Base-by-base conservation (phyloP, 2,329 filamentous ascomycete genomes). In the Kalmusia sp. region DNA sequence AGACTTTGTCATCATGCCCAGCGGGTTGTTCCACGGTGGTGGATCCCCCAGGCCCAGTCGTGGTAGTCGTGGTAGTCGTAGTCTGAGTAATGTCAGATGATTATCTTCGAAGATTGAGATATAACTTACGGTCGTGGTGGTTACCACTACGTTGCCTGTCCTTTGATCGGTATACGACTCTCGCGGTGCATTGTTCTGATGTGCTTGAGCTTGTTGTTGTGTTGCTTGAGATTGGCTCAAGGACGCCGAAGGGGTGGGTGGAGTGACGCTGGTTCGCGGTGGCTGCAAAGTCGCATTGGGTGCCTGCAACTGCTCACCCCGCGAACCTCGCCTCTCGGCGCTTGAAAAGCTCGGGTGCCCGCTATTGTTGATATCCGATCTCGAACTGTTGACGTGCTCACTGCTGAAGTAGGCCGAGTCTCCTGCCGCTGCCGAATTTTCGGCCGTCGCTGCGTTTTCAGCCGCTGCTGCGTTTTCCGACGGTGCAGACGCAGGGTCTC, bases 341-440 rank as follows among this genome's bases (percentile, higher is more conserved):
- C 65, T 69, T 24, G 63, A 58, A 46, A 72, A 69, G 51, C 70
- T 72, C 9, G 70, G 68, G 33, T 69, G 63, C 9, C 57, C 64
- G 53, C 68, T 72, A 45, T 55, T 68, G 24, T 62, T 54, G 37
- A 56, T 28, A 25, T 62, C 60, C 24, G 58, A 57, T 21, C 57
- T 63, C 6, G 62, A 68, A 37, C 49, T 59, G 14, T 58, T 54
- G 34, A 54, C 55, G 9, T 57, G 44, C 50, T 74, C 71, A 49
- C 68, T 72, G 51, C 68, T 70, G 14, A 53, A 67, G 43, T 74
- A 74, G 11, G 71, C 65, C 6, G 71, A 74, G 49, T 73, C 71
- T 9, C 55, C 61, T 11, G 62, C 57, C 17, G 58, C 58, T n/a
- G 54, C 45, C 4, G 54, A 54, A 28, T 55, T 51, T n/a, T 57